Evolutionary conservation across 1,139 yeast species (phyloP).

Genomic region (Hyphopichia wangnamkhiaoensis): DNA sequence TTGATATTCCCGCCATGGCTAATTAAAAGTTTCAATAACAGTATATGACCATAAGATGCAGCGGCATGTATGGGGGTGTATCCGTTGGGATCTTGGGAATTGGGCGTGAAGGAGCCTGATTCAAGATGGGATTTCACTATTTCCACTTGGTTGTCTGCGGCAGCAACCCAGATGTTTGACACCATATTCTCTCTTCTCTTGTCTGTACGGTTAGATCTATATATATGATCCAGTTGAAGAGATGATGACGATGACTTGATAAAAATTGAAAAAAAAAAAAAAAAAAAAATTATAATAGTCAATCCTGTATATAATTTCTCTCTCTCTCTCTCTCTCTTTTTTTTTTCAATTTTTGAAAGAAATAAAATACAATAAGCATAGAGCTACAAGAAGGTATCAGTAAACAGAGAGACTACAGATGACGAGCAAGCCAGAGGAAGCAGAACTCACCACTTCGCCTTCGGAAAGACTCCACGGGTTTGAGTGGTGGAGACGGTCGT

Average conservation of each 20-base stretch:
- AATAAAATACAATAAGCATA: too few species aligned
- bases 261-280: too few species aligned
- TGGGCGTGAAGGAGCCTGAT: slow-evolving; percentile 57
- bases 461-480: slow-evolving; percentile 48
- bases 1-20: slow-evolving; percentile 75
- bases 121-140: slow-evolving; percentile 58
- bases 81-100: slow-evolving; percentile 85
- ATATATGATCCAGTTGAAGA: too few species aligned
- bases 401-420: too few species aligned
- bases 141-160: slow-evolving; percentile 75
- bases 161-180: slow-evolving; percentile 90
- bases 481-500: slow-evolving; percentile 80
- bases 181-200: slow-evolving; percentile 29
- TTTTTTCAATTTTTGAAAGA: too few species aligned
- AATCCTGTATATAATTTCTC: too few species aligned
- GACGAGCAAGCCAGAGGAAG: too few species aligned
- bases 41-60: slow-evolving; percentile 84
- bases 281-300: too few species aligned
- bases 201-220: too few species aligned
- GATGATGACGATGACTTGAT: neutral
- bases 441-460: slow-evolving; percentile 24
- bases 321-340: too few species aligned
- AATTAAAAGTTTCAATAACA: slow-evolving; percentile 61
- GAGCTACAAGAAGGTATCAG: too few species aligned
- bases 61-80: slow-evolving; percentile 98